Evolutionary conservation across 345 rosid genomes (phyloP), one percentile per base, ranked within the genome.

Genomic region (Linum trigynum): DNA sequence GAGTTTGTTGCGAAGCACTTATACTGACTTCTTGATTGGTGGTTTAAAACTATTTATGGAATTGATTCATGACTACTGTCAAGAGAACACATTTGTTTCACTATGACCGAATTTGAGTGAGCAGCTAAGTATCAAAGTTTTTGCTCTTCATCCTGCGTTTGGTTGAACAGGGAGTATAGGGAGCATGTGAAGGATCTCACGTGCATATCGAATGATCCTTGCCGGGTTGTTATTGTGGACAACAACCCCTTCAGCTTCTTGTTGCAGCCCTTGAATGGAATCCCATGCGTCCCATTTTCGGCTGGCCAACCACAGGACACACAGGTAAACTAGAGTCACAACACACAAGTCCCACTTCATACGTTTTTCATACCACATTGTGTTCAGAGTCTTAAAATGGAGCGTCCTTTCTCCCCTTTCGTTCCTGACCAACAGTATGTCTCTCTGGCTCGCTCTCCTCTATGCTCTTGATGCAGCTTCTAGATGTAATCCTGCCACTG

Each of bases 211-310:
- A 87, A 81, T 77, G 81, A 95, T 78, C 82, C 89, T 68, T 62
- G 78, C 67, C 84, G 96, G 61, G 81, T 84, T 57, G 99, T 94
- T 55, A 84, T 94, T 11, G 96, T 94, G 11, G 99, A 95, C 74
- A 91, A 95, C 77, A 91, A 91, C 67, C 99, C 99, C 0, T 95
- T 91, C 83, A 94, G 99, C 79, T 91, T 94, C 83, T 68, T 94
- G 71, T 69, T 95, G 73, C 99, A 95, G 72, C 99, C 99, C 32
- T 57, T 85, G 5, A 95, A 95, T 66, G 99, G 99, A 65, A 95
- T 95, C 72, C 99, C 99, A 14, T 95, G 99, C 68, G 66, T 89
- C 74, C 89, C 99, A 1, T 95, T 94, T 72, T 85, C 97, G 15
- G 90, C 91, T 0, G 89, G 82, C n/a, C 91, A 84, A 74, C 85